Evolutionary conservation across 441 rosid species (phyloP).

Genomic region (Jatropha podagrica): DNA sequence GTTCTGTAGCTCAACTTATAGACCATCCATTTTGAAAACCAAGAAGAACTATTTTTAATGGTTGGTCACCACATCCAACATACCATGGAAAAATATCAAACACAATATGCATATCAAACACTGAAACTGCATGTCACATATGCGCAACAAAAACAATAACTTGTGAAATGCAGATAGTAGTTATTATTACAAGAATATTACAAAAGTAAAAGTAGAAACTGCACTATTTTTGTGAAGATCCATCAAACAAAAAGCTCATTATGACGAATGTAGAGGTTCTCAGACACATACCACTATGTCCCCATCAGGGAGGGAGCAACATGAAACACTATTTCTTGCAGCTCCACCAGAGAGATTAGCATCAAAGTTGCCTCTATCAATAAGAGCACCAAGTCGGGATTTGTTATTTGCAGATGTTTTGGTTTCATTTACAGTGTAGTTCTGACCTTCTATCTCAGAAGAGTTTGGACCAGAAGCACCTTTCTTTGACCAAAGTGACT

Average conservation of each 20-base stretch:
- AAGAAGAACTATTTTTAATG: neutral
- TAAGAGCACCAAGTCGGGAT: conserved; percentile 51
- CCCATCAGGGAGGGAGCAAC: conserved; percentile 87
- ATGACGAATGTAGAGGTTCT: conserved; percentile 25
- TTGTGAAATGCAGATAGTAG: neutral
- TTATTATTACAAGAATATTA: conserved; percentile 3
- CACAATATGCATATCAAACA: conserved; percentile 8
- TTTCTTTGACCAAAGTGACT: conserved; percentile 86
- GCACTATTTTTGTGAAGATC: conserved; percentile 4
- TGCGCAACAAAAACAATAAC: conserved; percentile 5
- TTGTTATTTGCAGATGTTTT: conserved; percentile 30
- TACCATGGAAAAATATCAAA: conserved; percentile 7
- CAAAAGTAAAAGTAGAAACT: neutral
- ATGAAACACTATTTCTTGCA: conserved; percentile 71
- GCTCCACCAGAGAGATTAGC: conserved; percentile 84
- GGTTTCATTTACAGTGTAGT: conserved; percentile 23
- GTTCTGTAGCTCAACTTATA: neutral
- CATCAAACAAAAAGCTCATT: conserved; percentile 1
- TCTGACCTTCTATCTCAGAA: conserved; percentile 39
- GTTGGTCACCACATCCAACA: conserved; percentile 11
- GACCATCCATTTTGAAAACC: conserved; percentile 3
- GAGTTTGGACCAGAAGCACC: conserved; percentile 39
- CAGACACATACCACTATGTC: conserved; percentile 85
- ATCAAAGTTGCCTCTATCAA: conserved; percentile 82
- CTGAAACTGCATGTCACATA: neutral